Base-by-base conservation (phyloP, 2,329 filamentous ascomycete genomes). In the Myriosclerotinia duriaeana region DNA sequence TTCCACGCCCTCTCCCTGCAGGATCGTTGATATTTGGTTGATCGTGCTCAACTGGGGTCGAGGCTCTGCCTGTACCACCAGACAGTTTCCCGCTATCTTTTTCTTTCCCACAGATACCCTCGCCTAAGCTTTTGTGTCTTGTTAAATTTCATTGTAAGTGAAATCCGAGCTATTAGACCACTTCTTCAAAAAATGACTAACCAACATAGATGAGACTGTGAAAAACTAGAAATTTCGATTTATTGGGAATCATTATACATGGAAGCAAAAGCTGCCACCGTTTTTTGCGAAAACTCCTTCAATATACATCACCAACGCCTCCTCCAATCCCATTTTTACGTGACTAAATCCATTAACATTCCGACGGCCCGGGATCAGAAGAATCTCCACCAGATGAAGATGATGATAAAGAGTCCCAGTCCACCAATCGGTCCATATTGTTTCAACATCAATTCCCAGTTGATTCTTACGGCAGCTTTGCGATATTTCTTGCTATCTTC, bases 401-500 rank as follows among this genome's bases (percentile, higher is more conserved):
- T 78, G 64, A 98, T 77, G 69, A 98, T 88, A 70, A 98, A 87
- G 67, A 97, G 82, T 2, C 85, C 92, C 67, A 98, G 81, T 3
- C 85, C 92, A 38, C 85, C 94, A 79, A 98, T 88, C 3, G 95
- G 95, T 1, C 93, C 95, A 77, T 98, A 99, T 86, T 97, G 94
- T 83, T 97, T 97, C 69, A 98, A 72, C 77, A 99, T 81, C 77
- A 98, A 80, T 78, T 99, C 94, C 96, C 95, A 99, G 78, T 99
- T 99, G 78, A 99, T 99, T 76, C 90, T 86, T 66, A 97, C 93
- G 1, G 95, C 95, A 4, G 95, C 95, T 77, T 90, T 89, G 75
- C 90, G 87, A 80, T 99, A 99, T 80, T 97, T 98, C 78, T 89
- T 92, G 78, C 90, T 95, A 77, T 99, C 95, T 77, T 99, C 95